These are phyloP conservation scores for Didymellaceae sp. DNA, from an alignment of 2,329 filamentous ascomycete species.

Conservation along the genomic window DNA sequence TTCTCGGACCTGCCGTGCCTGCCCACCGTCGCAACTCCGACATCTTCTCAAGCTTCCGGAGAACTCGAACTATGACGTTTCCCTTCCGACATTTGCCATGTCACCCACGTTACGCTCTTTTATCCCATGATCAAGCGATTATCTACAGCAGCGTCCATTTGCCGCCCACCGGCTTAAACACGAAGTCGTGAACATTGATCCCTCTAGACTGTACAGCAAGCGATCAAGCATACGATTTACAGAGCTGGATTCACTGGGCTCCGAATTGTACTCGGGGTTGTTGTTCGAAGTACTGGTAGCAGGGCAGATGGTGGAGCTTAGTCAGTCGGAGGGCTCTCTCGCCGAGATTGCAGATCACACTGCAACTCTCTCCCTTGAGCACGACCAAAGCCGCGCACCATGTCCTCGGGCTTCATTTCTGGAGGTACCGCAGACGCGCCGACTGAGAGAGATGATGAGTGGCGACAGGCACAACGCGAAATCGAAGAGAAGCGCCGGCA, in stretches of 20 bases:
- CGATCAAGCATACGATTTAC: not conserved
- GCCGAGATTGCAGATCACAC: not conserved
- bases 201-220: not conserved
- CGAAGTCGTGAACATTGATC: not conserved
- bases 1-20: no score
- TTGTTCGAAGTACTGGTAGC: no score
- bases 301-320: conserved; percentile 15
- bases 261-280: no score
- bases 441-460: conserved; percentile 59
- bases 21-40: not conserved
- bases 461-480: conserved; percentile 69
- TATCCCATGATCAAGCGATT: no score
- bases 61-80: not conserved
- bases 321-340: conserved; percentile 4
- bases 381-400: conserved; percentile 12
- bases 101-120: no score
- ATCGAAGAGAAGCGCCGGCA: conserved; percentile 66
- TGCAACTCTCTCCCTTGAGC: not conserved
- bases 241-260: not conserved
- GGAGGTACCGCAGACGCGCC: conserved; percentile 56
- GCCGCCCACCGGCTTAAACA: no score
- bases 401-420: conserved; percentile 60
- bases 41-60: not conserved
- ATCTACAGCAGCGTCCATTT: no score
- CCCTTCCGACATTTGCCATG: no score